phyloP scores from a whole-genome alignment of 176 grass and related monocot genomes.

The Ananas comosus region DNA sequence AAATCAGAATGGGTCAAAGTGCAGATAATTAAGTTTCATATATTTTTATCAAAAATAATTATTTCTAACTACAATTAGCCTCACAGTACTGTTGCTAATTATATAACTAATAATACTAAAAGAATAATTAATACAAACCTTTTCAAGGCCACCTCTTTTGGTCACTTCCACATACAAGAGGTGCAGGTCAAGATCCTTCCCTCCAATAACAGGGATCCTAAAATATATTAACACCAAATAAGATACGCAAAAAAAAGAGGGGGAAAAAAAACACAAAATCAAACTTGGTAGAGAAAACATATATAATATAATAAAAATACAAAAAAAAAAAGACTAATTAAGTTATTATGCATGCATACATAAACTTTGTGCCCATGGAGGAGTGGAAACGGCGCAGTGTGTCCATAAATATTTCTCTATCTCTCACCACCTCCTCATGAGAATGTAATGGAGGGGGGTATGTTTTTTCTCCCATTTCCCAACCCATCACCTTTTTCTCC shows the following conservation, averaged over 20 bases:
- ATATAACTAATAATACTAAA: background rate
- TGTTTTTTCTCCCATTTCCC: slow-evolving; percentile 20
- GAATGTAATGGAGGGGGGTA: slow-evolving; percentile 33
- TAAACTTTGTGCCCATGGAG: slow-evolving; percentile 41
- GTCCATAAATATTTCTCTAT: slow-evolving; percentile 36
- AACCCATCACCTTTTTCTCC: slow-evolving; percentile 1
- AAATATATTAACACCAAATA: background rate
- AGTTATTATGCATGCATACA: slow-evolving; percentile 17
- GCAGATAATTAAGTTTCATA: background rate
- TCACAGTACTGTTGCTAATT: too few species aligned
- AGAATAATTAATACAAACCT: slow-evolving; percentile 20
- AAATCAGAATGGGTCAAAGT: too few species aligned
- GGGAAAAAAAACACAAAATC: background rate
- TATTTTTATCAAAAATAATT: background rate
- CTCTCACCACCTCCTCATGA: slow-evolving; percentile 22
- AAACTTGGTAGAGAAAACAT: background rate
- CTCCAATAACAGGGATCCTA: slow-evolving; percentile 54
- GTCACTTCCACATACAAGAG: slow-evolving; percentile 50
- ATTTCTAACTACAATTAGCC: too few species aligned
- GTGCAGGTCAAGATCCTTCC: slow-evolving; percentile 52
- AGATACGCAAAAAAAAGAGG: background rate
- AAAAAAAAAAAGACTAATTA: background rate
- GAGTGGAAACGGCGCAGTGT: slow-evolving; percentile 35
- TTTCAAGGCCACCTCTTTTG: slow-evolving; percentile 38
- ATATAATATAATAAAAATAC: background rate